These are phyloP conservation scores for Dipodascus geniculatus DNA, from an alignment of 805 yeast species.

Conservation along the genomic window DNA sequence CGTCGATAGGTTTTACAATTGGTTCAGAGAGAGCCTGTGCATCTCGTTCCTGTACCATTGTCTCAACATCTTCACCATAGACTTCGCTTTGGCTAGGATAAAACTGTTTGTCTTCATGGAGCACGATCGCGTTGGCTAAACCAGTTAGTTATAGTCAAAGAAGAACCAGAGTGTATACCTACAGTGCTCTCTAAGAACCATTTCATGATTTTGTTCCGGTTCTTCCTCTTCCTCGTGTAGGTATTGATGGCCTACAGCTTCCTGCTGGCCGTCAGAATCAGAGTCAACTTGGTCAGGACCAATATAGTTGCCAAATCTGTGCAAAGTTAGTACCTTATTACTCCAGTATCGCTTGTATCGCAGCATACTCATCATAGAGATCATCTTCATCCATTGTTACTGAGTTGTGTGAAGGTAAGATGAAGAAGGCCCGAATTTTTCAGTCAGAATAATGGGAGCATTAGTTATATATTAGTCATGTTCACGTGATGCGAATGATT, in stretches of 20 bases:
- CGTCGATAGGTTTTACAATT: conserved; percentile 41
- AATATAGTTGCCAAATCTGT: conserved; percentile 25
- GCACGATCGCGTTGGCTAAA: conserved; percentile 22
- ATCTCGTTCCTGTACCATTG: conserved; percentile 44
- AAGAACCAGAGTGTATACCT: background rate
- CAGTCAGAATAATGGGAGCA: no score
- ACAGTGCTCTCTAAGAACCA: conserved; percentile 3
- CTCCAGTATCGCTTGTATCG: no score
- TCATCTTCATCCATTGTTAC: conserved; percentile 44
- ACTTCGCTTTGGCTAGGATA: conserved; percentile 34
- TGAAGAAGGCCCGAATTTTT: no score
- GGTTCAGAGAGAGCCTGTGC: conserved; percentile 49
- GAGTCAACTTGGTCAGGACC: conserved; percentile 19
- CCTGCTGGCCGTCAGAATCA: conserved; percentile 17
- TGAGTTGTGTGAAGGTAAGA: no score
- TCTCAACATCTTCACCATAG: conserved; percentile 54
- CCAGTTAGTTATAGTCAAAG: conserved; percentile 3
- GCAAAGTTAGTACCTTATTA: background rate
- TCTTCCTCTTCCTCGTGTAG: conserved; percentile 13
- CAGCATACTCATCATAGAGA: conserved; percentile 56
- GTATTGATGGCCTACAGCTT: conserved; percentile 6
- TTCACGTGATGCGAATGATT: background rate
- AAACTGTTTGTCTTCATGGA: conserved; percentile 35
- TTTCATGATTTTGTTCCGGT: conserved; percentile 9
- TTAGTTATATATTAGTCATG: background rate